phyloP scores from a whole-genome alignment of 495 filamentous ascomycete genomes.

The Tuber microsphaerosporum region DNA sequence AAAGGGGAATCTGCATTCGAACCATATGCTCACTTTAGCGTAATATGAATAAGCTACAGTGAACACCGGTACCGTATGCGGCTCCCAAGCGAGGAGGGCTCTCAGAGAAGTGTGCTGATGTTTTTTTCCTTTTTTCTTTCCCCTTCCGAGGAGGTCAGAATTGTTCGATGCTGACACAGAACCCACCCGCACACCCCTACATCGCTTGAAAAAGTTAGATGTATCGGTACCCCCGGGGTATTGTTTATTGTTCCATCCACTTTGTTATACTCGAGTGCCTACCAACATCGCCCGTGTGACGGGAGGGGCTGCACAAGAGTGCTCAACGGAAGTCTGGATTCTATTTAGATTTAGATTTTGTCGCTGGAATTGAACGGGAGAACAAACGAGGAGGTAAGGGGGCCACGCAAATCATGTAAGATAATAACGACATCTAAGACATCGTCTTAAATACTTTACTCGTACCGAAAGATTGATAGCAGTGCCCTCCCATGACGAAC shows the following conservation, averaged over 20 bases:
- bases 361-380: background rate
- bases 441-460: background rate
- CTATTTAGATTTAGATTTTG: background rate
- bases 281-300: background rate
- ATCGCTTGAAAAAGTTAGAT: background rate
- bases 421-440: slow-evolving; percentile 2
- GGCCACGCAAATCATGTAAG: background rate
- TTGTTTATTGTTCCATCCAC: background rate
- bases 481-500: background rate
- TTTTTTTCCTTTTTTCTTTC: too few relatives aligned
- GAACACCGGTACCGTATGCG: background rate
- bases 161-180: background rate
- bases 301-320: background rate
- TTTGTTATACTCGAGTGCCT: background rate
- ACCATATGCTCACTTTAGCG: background rate
- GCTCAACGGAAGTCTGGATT: background rate
- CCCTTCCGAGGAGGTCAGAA: slow-evolving; percentile 12
- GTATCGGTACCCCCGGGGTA: background rate
- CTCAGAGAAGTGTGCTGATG: background rate
- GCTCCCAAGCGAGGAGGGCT: slow-evolving; percentile 8
- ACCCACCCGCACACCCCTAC: background rate
- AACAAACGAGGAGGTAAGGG: background rate
- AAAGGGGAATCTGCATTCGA: slow-evolving; percentile 2
- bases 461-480: background rate
- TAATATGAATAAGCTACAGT: background rate